Evolutionary conservation across 495 filamentous ascomycete species (phyloP).

Genomic region (Echria macrotheca): DNA sequence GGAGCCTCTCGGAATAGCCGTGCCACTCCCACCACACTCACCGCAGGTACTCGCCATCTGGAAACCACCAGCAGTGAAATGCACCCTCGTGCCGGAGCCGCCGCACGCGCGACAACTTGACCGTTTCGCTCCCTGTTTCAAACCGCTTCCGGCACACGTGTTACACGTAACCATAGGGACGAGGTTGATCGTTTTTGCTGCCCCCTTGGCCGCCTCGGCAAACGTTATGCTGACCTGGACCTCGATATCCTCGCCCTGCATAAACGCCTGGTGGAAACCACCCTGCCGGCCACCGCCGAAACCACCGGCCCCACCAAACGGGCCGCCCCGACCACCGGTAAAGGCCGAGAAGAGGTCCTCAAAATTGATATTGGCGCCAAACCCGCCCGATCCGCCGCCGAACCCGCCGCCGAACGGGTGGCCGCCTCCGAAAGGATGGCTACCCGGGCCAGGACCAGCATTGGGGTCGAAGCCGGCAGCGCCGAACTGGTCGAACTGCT

Average conservation of each 20-base stretch:
- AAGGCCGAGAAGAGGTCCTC: conserved; percentile 94
- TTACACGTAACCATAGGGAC: conserved; percentile 71
- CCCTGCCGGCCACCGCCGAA: conserved; percentile 42
- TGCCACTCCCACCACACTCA: conserved; percentile 70
- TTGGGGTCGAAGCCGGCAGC: conserved; percentile 82
- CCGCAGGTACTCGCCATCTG: conserved; percentile 89
- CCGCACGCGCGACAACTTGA: conserved; percentile 72
- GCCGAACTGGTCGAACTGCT: conserved; percentile 85
- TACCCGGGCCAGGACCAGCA: conserved; percentile 60
- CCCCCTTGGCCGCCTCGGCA: conserved; percentile 92
- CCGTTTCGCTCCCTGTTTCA: conserved; percentile 73
- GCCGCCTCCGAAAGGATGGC: conserved; percentile 60
- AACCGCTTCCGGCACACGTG: conserved; percentile 73
- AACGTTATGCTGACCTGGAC: conserved; percentile 89
- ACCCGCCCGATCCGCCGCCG: conserved; percentile 53
- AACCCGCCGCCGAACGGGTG: conserved; percentile 57
- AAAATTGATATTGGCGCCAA: conserved; percentile 80
- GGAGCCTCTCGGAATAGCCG: conserved; percentile 63
- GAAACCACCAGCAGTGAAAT: conserved; percentile 87
- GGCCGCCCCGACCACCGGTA: conserved; percentile 49
- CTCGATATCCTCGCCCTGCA: conserved; percentile 90
- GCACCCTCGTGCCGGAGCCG: conserved; percentile 79
- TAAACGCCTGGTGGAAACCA: conserved; percentile 62
- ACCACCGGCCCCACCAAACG: conserved; percentile 50
- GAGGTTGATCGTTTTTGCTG: conserved; percentile 69